Base-by-base conservation (phyloP, 257 asterid genomes). In the Primulina huaijiensis region DNA sequence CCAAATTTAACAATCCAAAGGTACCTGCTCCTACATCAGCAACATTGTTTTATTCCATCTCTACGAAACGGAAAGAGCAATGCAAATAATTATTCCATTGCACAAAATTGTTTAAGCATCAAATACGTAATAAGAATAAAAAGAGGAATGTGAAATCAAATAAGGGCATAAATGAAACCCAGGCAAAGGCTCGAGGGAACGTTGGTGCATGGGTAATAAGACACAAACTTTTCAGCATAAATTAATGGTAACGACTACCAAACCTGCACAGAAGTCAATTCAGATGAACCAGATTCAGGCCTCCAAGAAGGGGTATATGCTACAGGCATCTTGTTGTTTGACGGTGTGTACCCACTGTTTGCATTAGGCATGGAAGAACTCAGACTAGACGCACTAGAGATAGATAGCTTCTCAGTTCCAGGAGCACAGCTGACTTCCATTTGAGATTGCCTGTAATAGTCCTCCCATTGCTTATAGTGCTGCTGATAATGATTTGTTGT, bases 351-450 rank as follows among this genome's bases (percentile, higher is more conserved):
- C 58, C 87, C 96, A 77, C 75, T 78, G 77, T 75, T 78, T 60
- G 81, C 86, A 75, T 72, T 77, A 76, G 95, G 92, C 79, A 80
- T 79, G 59, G 86, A 80, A 83, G 79, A 82, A 79, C 72, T 81
- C 71, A 74, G 76, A 79, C 75, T 80, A 73, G 92, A 79, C 30
- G 84, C 80, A 78, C 79, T 82, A 71, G 97, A 60, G 81, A 67
- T 86, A 63, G 92, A 73, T 71, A 82, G 71, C 74, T 85, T 87
- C 76, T 94, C 99, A n/a, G 99, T 94, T 76, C 99, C 99, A 64
- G 99, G 99, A 80, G 99, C 99, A 87, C 98, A 94, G 75, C 84
- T 90, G 79, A 89, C 98, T 82, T 94, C 99, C 4, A 95, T 88
- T 80, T 85, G 97, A 71, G 89, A 72, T 79, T 87, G 96, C 82